Conservation (phyloP, 768 basidiomycete species). For the Suillus bovinus region DNA sequence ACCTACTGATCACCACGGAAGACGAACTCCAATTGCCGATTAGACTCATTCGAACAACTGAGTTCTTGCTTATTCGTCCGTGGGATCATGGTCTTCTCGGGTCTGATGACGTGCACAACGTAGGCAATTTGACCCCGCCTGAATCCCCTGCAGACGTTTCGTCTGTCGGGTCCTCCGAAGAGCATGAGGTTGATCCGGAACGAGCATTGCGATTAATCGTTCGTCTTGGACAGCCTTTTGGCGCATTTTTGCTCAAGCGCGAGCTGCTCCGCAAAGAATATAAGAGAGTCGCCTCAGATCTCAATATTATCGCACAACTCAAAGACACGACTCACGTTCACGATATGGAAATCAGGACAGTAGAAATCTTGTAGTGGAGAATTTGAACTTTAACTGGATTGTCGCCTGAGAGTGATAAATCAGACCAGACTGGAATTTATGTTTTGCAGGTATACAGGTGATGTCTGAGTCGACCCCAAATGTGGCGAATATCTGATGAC, state of each 20-base stretch:
- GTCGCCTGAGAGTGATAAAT: no score
- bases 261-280: neutral
- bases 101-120: neutral
- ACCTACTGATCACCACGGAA: neutral
- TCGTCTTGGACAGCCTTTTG: neutral
- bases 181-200: neutral
- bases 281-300: neutral
- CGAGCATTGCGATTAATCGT: neutral
- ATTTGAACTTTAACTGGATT: neutral
- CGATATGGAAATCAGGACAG: neutral
- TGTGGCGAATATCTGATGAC: no score
- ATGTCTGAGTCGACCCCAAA: no score
- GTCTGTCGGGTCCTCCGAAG: neutral
- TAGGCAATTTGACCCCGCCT: neutral
- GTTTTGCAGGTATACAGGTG: no score
- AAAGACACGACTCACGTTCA: neutral
- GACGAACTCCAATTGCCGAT: neutral
- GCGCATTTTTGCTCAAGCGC: neutral
- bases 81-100: neutral
- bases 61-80: neutral
- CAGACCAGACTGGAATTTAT: no score
- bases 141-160: neutral
- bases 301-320: neutral
- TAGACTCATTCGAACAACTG: neutral
- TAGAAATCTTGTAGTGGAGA: neutral